A percentile compares a stretch with the other conserved stretches of the same genome.
Conservation (phyloP, 345 rosid species). For the Capsella bursapastoris region DNA sequence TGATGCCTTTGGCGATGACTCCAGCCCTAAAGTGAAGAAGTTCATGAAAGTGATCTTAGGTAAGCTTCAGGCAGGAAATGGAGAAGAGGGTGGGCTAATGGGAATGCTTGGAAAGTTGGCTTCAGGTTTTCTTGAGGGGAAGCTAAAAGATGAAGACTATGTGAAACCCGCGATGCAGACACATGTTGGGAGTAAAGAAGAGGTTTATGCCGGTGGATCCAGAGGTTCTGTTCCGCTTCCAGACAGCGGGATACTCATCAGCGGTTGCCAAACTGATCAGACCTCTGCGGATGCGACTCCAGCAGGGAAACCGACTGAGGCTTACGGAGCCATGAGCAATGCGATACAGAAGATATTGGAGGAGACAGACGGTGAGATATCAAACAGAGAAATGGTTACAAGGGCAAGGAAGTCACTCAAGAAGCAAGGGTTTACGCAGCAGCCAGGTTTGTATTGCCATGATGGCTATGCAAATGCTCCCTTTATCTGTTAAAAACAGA, state of each 20-base stretch:
- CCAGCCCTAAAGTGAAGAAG: slow-evolving; percentile 98
- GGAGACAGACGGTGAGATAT: slow-evolving; percentile 59
- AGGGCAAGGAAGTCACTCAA: slow-evolving; percentile 68
- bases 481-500: slow-evolving; percentile 53
- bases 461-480: slow-evolving; percentile 63
- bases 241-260: slow-evolving; percentile 77
- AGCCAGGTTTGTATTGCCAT: slow-evolving; percentile 91
- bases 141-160: slow-evolving; percentile 75
- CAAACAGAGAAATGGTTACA: slow-evolving; percentile 65
- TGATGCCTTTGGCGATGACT: slow-evolving; percentile 84
- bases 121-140: slow-evolving; percentile 80
- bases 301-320: slow-evolving; percentile 59
- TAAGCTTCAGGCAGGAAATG: slow-evolving; percentile 60
- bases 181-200: slow-evolving; percentile 66
- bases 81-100: slow-evolving; percentile 66
- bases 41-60: slow-evolving; percentile 80
- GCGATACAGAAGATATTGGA: slow-evolving; percentile 79
- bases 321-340: slow-evolving; percentile 97
- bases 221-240: slow-evolving; percentile 63
- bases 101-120: slow-evolving; percentile 91
- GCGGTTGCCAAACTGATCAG: slow-evolving; percentile 94
- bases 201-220: slow-evolving; percentile 78
- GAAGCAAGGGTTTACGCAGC: slow-evolving; percentile 89
- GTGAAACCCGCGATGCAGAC: slow-evolving; percentile 75
- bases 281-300: slow-evolving; percentile 98